Evolutionary conservation across 768 basidiomycete species (phyloP).

Genomic region (Myochromella boudieri): DNA sequence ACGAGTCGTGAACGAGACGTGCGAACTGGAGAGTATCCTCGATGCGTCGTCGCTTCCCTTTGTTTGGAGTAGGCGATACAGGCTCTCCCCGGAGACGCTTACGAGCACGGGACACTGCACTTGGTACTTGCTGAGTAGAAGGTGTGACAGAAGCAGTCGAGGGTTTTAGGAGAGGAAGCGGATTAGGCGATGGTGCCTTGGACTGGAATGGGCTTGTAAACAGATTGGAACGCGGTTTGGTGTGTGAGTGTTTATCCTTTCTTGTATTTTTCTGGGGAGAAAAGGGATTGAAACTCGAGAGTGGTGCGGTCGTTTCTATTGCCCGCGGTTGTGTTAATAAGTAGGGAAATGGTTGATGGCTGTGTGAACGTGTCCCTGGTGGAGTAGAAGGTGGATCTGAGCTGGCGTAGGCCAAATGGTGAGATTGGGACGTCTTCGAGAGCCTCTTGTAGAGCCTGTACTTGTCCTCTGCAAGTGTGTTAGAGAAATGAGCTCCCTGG

Average conservation of each 20-base stretch:
- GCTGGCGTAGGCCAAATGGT: slow-evolving; percentile 16
- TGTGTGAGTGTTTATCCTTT: slow-evolving; percentile 33
- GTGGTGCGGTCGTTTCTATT: slow-evolving; percentile 49
- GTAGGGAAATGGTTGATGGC: slow-evolving; percentile 22
- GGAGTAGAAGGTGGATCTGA: slow-evolving; percentile 37
- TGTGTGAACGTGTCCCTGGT: slow-evolving; percentile 28
- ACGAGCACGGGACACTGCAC: slow-evolving; percentile 65
- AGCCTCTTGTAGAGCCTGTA: slow-evolving; percentile 83
- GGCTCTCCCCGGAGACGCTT: slow-evolving; percentile 83
- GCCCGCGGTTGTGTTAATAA: slow-evolving; percentile 50
- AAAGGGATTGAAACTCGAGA: slow-evolving; percentile 71
- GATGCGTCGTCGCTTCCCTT: slow-evolving; percentile 69
- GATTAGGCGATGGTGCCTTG: slow-evolving; percentile 35
- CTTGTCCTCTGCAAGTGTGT: slow-evolving; percentile 56
- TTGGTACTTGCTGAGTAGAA: slow-evolving; percentile 29
- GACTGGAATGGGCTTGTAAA: slow-evolving; percentile 43
- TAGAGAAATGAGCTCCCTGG: slow-evolving; percentile 11
- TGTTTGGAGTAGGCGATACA: slow-evolving; percentile 80
- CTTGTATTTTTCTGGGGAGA: slow-evolving; percentile 71
- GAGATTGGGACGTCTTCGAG: slow-evolving; percentile 42
- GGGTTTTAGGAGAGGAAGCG: slow-evolving; percentile 30
- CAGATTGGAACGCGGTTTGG: slow-evolving; percentile 36
- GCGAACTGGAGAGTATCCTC: slow-evolving; percentile 39
- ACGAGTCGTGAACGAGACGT: slow-evolving; percentile 26
- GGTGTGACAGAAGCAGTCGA: slow-evolving; percentile 19